Percentiles rank a stretch among this genome's conserved stretches.
Conservation (phyloP, 352 stramenopile genomes). For the Phytophthora foliorum region DNA sequence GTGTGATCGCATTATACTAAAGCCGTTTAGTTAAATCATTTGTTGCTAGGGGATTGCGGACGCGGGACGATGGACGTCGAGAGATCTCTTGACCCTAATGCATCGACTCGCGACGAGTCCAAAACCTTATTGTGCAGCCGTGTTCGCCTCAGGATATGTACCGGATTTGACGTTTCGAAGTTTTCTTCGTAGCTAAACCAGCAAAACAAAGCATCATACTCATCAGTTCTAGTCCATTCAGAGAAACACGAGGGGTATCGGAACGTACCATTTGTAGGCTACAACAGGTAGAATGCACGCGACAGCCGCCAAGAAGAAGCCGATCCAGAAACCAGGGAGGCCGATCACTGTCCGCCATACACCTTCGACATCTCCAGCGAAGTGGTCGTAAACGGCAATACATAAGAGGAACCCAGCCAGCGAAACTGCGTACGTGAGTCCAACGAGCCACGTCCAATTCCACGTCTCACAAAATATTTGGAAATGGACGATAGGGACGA, state of each 20-base stretch:
- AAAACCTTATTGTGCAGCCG: constrained; percentile 81
- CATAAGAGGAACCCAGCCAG: constrained; percentile 58
- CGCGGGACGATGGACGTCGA: constrained; percentile 29
- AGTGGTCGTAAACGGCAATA: constrained; percentile 67
- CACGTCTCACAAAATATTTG: constrained; percentile 85
- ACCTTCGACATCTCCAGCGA: constrained; percentile 57
- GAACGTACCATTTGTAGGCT: constrained; percentile 73
- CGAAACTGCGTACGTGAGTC: constrained; percentile 56
- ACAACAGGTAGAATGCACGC: constrained; percentile 69
- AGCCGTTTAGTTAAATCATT: constrained; percentile 30
- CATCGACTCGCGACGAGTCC: constrained; percentile 55
- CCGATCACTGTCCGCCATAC: constrained; percentile 47
- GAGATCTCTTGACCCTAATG: constrained; percentile 18
- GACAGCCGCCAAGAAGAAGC: constrained; percentile 51
- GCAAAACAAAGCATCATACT: neutral
- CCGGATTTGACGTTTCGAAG: constrained; percentile 74
- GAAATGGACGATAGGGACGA: constrained; percentile 95
- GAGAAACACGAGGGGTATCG: neutral
- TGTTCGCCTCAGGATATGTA: constrained; percentile 80
- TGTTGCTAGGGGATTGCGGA: constrained; percentile 24
- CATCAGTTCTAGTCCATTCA: neutral
- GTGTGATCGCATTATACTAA: constrained; percentile 14
- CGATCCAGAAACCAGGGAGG: constrained; percentile 69
- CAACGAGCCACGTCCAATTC: constrained; percentile 74
- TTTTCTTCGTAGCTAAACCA: constrained; percentile 73